phyloP scores from a whole-genome alignment of 192 early-diverging fungal genomes.

The Entomortierella chlamydospora region DNA sequence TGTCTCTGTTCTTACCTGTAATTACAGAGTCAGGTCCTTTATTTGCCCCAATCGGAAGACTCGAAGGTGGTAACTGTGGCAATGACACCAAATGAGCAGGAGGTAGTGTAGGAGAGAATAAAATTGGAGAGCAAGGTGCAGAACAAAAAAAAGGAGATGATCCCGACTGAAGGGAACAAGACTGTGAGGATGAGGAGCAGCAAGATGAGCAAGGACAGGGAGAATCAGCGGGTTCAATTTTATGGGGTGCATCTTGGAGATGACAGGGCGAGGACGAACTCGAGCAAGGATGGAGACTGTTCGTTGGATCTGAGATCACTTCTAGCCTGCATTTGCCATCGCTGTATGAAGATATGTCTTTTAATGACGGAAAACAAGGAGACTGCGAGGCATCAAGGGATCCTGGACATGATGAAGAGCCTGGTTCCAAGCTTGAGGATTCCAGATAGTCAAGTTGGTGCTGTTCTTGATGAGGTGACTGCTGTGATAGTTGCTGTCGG shows the following conservation, averaged over 20 bases:
- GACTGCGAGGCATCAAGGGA: not conserved
- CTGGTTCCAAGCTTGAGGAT: not conserved
- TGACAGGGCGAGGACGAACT: not conserved
- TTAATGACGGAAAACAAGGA: conserved; percentile 1
- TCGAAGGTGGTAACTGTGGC: conserved; percentile 5
- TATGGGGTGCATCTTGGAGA: not conserved
- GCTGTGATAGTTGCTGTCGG: not conserved
- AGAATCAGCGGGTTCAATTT: not conserved
- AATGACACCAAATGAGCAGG: not conserved
- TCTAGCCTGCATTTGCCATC: not conserved
- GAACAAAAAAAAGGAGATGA: conserved; percentile 21
- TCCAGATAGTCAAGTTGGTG: not conserved
- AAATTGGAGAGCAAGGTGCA: conserved; percentile 3
- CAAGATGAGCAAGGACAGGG: conserved; percentile 1
- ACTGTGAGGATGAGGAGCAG: not conserved
- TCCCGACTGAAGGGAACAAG: not conserved
- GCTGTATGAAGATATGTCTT: not conserved
- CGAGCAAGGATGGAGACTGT: not conserved
- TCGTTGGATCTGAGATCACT: not conserved
- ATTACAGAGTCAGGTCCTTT: not conserved
- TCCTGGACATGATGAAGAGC: not conserved
- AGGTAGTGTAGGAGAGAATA: conserved; percentile 1
- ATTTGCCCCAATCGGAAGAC: not conserved
- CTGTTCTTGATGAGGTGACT: conserved; percentile 2
- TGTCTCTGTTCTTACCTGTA: not conserved